Evolutionary conservation across 768 basidiomycete species (phyloP).

Genomic region (Amanita jacksonii): DNA sequence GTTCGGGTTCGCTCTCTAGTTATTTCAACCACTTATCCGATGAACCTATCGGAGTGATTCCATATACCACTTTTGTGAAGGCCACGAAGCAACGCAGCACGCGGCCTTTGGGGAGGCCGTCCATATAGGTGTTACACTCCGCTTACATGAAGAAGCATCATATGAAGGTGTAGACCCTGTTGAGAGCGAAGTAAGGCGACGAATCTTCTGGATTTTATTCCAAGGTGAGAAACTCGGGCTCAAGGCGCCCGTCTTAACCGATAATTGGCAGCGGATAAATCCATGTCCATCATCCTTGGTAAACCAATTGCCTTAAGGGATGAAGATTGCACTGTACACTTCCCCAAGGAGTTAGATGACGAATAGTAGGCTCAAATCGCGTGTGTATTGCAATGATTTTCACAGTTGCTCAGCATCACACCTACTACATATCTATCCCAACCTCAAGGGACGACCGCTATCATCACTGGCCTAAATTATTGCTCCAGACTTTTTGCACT

Average conservation of each 20-base stretch:
- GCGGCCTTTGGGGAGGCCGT: slow-evolving; percentile 83
- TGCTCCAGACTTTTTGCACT: slow-evolving; percentile 79
- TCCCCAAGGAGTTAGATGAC: slow-evolving; percentile 82
- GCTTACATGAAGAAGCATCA: slow-evolving; percentile 80
- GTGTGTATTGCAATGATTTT: slow-evolving; percentile 20
- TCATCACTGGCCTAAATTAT: slow-evolving; percentile 83
- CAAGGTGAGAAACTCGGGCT: slow-evolving; percentile 45
- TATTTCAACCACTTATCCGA: slow-evolving; percentile 3
- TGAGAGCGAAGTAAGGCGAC: slow-evolving; percentile 78
- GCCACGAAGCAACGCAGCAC: slow-evolving; percentile 80
- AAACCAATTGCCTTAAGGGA: slow-evolving; percentile 81
- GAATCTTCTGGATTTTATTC: slow-evolving; percentile 85
- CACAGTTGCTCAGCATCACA: slow-evolving; percentile 54
- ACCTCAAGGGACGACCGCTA: slow-evolving; percentile 77
- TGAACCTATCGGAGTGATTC: slow-evolving; percentile 45
- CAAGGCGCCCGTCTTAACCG: background rate
- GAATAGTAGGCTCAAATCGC: slow-evolving; percentile 58
- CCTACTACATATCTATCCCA: slow-evolving; percentile 74
- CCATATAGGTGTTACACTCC: slow-evolving; percentile 72
- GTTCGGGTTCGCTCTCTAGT: slow-evolving; percentile 20
- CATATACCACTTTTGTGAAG: slow-evolving; percentile 83
- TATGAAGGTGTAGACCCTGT: slow-evolving; percentile 80
- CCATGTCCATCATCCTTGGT: slow-evolving; percentile 77
- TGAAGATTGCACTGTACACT: slow-evolving; percentile 85
- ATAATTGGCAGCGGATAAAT: slow-evolving; percentile 63